Conservation (phyloP, 2,329 filamentous ascomycete species). For the Epicoccum nigrum region DNA sequence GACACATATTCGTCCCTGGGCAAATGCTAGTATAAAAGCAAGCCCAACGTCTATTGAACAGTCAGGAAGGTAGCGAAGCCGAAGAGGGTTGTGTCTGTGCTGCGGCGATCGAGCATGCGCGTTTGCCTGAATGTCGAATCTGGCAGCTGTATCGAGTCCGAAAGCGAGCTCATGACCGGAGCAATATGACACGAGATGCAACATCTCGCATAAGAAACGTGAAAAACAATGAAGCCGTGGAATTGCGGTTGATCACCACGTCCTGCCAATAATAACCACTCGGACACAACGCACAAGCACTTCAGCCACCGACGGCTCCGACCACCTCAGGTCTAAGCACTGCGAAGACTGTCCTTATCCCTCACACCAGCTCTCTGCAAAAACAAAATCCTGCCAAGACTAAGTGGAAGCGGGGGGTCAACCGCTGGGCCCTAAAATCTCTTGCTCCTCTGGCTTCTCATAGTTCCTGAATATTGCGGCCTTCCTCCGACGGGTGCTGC, state of each 20-base stretch:
- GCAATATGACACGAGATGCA: conserved; percentile 42
- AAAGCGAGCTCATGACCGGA: conserved; percentile 33
- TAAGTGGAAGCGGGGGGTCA: conserved; percentile 46
- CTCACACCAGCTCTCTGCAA: conserved; percentile 47
- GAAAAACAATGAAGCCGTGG: conserved; percentile 36
- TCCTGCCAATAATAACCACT: conserved; percentile 41
- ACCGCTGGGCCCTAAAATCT: conserved; percentile 47
- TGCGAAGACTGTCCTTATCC: conserved; percentile 41
- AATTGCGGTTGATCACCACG: conserved; percentile 33
- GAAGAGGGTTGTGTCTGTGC: conserved; percentile 39
- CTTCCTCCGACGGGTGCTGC: conserved; percentile 30
- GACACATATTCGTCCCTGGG: conserved; percentile 25
- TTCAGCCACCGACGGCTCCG: conserved; percentile 49
- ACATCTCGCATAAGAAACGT: conserved; percentile 36
- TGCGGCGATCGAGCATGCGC: conserved; percentile 35
- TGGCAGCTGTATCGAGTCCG: conserved; percentile 33
- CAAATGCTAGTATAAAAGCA: conserved; percentile 32
- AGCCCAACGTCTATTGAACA: conserved; percentile 25
- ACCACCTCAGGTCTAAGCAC: conserved; percentile 46
- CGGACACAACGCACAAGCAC: conserved; percentile 47
- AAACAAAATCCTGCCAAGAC: conserved; percentile 46
- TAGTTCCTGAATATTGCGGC: conserved; percentile 37
- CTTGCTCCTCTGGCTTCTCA: conserved; percentile 42
- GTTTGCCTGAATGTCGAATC: conserved; percentile 38
- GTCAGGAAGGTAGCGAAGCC: conserved; percentile 28